Percentiles rank a stretch among this genome's conserved stretches.
phyloP scores from a whole-genome alignment of 768 basidiomycete species.

The Exidia glandulosa region DNA sequence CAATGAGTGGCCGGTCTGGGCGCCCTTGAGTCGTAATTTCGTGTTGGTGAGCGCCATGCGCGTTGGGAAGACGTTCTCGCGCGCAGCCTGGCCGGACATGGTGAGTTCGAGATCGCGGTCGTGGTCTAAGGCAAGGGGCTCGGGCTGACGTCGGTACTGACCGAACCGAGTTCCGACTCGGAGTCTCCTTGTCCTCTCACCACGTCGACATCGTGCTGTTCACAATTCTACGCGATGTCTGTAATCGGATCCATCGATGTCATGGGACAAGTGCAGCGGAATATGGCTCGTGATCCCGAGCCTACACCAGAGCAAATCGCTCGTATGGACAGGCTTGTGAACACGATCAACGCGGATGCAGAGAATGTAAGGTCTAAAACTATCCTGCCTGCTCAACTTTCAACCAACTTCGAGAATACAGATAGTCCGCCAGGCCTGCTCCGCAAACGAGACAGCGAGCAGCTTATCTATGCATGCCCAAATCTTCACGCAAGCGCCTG shows the following conservation, averaged over 20 bases:
- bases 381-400: too few species aligned
- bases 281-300: neutral
- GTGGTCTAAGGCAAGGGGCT: neutral
- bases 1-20: constrained; percentile 89
- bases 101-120: constrained; percentile 5
- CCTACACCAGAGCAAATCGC: neutral
- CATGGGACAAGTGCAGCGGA: neutral
- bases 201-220: too few species aligned
- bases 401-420: too few species aligned
- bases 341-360: too few species aligned
- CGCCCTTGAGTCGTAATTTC: constrained; percentile 78
- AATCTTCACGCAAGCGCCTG: neutral
- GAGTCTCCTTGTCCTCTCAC: too few species aligned
- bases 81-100: constrained; percentile 85
- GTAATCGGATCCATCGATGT: neutral
- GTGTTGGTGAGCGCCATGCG: constrained; percentile 96
- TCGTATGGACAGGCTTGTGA: neutral
- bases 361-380: too few species aligned
- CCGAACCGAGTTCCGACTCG: too few species aligned
- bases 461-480: neutral
- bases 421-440: too few species aligned
- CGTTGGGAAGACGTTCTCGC: constrained; percentile 93
- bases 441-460: neutral
- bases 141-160: neutral
- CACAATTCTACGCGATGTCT: neutral